Evolutionary conservation across 2,329 filamentous ascomycete species (phyloP).

Genomic region (Diaporthe humulicola): DNA sequence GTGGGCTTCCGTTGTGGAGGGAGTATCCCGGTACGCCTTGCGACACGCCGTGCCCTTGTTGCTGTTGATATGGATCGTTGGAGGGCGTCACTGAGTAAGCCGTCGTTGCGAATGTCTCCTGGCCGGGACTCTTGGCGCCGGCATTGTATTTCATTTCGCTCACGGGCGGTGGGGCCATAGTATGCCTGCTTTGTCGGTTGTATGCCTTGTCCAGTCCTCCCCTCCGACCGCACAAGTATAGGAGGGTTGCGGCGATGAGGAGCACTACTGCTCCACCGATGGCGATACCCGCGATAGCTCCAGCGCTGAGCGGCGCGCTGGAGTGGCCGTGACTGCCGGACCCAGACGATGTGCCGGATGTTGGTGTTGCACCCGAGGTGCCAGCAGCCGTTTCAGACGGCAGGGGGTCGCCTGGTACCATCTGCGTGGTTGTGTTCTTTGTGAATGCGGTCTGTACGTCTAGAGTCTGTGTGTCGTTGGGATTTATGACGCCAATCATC

Average conservation of each 20-base stretch:
- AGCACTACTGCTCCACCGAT: conserved; percentile 64
- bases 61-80: conserved; percentile 46
- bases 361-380: conserved; percentile 39
- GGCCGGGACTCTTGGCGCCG: conserved; percentile 51
- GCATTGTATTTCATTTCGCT: conserved; percentile 45
- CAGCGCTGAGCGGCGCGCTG: conserved; percentile 46
- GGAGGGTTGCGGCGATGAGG: conserved; percentile 56
- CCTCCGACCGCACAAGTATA: conserved; percentile 62
- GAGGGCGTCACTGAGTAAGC: conserved; percentile 43
- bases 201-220: conserved; percentile 55
- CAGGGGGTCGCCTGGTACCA: conserved; percentile 68
- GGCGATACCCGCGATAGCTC: conserved; percentile 72
- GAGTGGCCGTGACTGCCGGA: conserved; percentile 34
- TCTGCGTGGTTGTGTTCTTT: conserved; percentile 62
- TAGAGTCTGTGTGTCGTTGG: conserved; percentile 64
- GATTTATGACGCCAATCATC: conserved; percentile 85
- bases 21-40: conserved; percentile 31
- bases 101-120: conserved; percentile 45
- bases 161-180: conserved; percentile 42
- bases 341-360: conserved; percentile 26
- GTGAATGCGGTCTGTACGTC: conserved; percentile 62
- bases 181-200: conserved; percentile 43
- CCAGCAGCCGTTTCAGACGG: conserved; percentile 58
- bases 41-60: conserved; percentile 39
- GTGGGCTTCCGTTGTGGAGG: conserved; percentile 37